Base-by-base conservation (phyloP, 192 early-diverging fungal genomes). In the Gryganskiella cystojenkinii region DNA sequence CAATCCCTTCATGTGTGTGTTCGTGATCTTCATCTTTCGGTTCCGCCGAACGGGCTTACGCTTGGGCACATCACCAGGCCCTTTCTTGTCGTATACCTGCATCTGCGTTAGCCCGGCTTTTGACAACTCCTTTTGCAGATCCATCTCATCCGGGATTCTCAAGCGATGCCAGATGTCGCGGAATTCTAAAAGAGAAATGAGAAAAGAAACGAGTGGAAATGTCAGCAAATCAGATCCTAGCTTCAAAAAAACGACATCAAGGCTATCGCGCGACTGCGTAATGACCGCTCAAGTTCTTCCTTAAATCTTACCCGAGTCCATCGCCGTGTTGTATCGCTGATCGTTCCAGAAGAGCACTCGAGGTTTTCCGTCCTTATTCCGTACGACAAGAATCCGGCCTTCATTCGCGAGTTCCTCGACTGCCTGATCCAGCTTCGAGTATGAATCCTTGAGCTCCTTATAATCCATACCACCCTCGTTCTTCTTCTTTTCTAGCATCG, bases 361-460 rank as follows among this genome's bases (percentile, higher is more conserved):
- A 0, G 93, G 90, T 3, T 83, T 72, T 2, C 84, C 79, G 63
- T 92, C 91, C 64, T 92, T 93, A 31, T 71, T 83, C 37, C 86
- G 83, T 22, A 90, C 87, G 0, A 91, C 84, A 67, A 93, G 61
- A 2, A 95, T 85, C 37, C 79, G 69, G 17, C 86, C 84, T 51
- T 86, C 82, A 13, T 53, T 51, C 3, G 86, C 86, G 17, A 90
- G 61, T 40, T 91, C 89, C 56, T 92, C 37, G 20, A 86, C 84
- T 25, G 82, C 71, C 49, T 79, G 70, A n/a, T 59, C 58, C 20
- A 89, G 65, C 33, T 91, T 89, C 24, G 90, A 79, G 64, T 92
- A 93, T 13, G 92, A 93, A 53, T 95, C 93, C 40, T 85, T 85
- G 17, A 95, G 83, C 31, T 88, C 90, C 67, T 91, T 92, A 44